A percentile compares a stretch with the other conserved stretches of the same genome.
These are phyloP conservation scores for Seiridium unicorne DNA, from an alignment of 2,329 filamentous ascomycete species.

Conservation along the genomic window DNA sequence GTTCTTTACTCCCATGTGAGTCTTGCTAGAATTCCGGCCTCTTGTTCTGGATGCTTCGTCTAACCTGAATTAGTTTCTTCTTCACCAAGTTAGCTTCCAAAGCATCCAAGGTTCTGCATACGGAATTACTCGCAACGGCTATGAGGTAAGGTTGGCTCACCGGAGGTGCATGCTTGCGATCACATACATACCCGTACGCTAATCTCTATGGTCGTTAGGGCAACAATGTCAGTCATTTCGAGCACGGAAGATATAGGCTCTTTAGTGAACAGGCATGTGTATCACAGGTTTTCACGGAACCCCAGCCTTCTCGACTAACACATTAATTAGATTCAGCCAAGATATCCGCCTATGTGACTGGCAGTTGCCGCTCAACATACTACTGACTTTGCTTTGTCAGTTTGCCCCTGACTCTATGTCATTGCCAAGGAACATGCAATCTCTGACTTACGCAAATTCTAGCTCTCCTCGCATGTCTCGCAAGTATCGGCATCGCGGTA, in stretches of 20 bases:
- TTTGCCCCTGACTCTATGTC: background rate
- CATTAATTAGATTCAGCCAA: background rate
- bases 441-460: background rate
- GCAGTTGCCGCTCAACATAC: background rate
- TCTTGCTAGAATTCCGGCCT: background rate
- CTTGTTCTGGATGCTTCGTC: background rate
- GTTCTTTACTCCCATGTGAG: background rate
- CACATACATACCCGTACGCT: background rate
- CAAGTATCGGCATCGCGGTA: conserved; percentile 4
- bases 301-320: background rate
- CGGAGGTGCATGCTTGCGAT: background rate
- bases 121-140: background rate
- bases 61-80: background rate
- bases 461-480: conserved; percentile 1
- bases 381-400: background rate
- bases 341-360: background rate
- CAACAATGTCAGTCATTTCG: background rate
- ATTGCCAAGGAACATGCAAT: background rate
- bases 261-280: background rate
- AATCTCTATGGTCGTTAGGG: background rate
- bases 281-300: background rate
- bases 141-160: background rate
- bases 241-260: background rate
- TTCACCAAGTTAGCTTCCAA: background rate
- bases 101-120: background rate